Evolutionary conservation across 2,329 filamentous ascomycete species (phyloP), one percentile per base, ranked within the genome.

Genomic region (Trichophyton mentagrophytes): DNA sequence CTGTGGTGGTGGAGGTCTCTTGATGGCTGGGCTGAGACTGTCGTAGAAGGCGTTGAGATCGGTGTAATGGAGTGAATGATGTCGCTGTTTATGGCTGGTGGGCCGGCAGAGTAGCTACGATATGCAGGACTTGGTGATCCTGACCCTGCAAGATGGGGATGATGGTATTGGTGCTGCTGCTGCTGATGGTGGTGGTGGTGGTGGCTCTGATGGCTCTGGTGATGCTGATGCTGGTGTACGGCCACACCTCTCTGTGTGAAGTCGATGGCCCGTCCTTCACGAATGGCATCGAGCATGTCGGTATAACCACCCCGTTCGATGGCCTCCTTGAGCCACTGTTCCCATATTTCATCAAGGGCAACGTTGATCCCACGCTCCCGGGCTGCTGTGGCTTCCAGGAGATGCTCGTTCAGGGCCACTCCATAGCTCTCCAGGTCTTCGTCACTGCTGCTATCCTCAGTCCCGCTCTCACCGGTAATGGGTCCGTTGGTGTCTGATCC

Each of bases 251-350:
- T 57, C n/a, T 57, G 38, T 9, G 61, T 36, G 20, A 63, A 61
- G 36, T 63, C 61, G 6, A 74, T 65, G 15, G 73, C 69, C 53
- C 73, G 70, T 46, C 70, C 70, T 38, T 69, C 65, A 53, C 73
- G 68, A 61, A 76, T 74, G 7, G 73, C 71, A 61, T 73, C 68
- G 25, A 76, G 65, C 65, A 76, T 71, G 55, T 75, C 72, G n/a
- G 67, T 66, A 63, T 74, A 75, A 56, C 69, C 70, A 57, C 79
- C 78, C 42, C 78, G 72, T 65, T 83, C 80, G 15, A 79, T 74
- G 7, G 76, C 79, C 65, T 83, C 80, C 66, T 82, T 82, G 61
- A 83, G 69, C 75, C 80, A 83, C 66, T 82, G 80, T 66, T 83
- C 81, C 78, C 79, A 83, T 61, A 76, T 74, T 58, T 74, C 72